Evolutionary conservation across 306 rosid species (phyloP).

Genomic region (Corylus americana): DNA sequence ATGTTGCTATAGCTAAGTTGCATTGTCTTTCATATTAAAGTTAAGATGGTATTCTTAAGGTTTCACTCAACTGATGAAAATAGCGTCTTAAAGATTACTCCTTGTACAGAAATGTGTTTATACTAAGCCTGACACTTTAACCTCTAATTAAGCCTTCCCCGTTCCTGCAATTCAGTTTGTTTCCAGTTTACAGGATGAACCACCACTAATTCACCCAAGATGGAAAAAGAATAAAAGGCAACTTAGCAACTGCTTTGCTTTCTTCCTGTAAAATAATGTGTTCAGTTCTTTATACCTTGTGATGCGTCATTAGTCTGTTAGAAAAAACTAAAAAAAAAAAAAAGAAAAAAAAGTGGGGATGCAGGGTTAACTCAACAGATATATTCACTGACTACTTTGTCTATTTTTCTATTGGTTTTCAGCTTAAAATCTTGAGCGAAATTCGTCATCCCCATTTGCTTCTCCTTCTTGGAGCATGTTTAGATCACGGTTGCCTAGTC

Average conservation of each 20-base stretch:
- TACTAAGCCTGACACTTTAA: background rate
- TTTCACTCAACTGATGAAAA: background rate
- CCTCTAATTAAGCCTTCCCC: background rate
- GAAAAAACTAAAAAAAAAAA: background rate
- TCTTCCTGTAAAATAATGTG: background rate
- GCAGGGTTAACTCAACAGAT: background rate
- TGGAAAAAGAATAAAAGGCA: background rate
- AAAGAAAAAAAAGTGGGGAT: background rate
- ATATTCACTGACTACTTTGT: slow-evolving; percentile 21
- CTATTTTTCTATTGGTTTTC: slow-evolving; percentile 37
- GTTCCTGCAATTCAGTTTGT: slow-evolving; percentile 6
- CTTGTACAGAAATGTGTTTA: slow-evolving; percentile 1
- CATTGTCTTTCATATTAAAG: slow-evolving; percentile 10
- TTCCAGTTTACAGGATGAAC: slow-evolving; percentile 19
- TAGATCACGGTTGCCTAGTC: slow-evolving; percentile 76
- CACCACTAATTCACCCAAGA: slow-evolving; percentile 21
- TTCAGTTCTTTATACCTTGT: background rate
- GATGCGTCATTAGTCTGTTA: slow-evolving; percentile 1
- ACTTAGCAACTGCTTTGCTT: background rate
- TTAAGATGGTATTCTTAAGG: slow-evolving; percentile 11
- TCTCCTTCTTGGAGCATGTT: slow-evolving; percentile 91
- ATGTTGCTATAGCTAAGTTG: slow-evolving; percentile 2
- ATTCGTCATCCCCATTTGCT: slow-evolving; percentile 92
- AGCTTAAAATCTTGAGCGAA: slow-evolving; percentile 87
- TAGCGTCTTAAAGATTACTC: slow-evolving; percentile 16